Percentiles rank a stretch among this genome's conserved stretches.
Evolutionary conservation across 805 yeast genomes (phyloP).

Genomic region (Candida qinlingensis): DNA sequence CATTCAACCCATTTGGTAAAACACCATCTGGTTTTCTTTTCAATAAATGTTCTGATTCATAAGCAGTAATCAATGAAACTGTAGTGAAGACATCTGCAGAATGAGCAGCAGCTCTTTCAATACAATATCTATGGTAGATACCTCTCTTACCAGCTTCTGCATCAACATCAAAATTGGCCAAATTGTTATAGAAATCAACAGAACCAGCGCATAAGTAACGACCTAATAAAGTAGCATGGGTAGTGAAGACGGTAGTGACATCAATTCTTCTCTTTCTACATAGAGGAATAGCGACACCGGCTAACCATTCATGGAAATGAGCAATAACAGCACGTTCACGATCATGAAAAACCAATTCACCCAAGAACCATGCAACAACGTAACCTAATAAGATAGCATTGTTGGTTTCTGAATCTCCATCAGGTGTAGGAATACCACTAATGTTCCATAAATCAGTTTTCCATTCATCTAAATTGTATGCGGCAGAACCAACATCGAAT

Average conservation of each 20-base stretch:
- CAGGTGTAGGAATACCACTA: constrained; percentile 92
- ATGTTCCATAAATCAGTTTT: constrained; percentile 86
- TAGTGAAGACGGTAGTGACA: constrained; percentile 91
- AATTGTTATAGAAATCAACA: constrained; percentile 90
- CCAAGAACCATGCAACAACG: constrained; percentile 93
- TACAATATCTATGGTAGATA: constrained; percentile 93
- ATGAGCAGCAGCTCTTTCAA: constrained; percentile 95
- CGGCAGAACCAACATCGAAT: constrained; percentile 79
- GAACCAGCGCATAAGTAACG: constrained; percentile 95
- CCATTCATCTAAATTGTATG: constrained; percentile 80
- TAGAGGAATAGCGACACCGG: constrained; percentile 91
- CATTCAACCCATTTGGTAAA: constrained; percentile 93
- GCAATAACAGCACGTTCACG: constrained; percentile 83
- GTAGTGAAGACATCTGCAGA: constrained; percentile 96
- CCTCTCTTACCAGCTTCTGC: constrained; percentile 98
- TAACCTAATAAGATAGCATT: constrained; percentile 92
- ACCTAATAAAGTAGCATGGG: constrained; percentile 94
- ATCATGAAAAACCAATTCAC: constrained; percentile 85
- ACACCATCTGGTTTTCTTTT: constrained; percentile 98
- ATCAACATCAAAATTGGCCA: constrained; percentile 87
- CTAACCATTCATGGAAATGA: constrained; percentile 97
- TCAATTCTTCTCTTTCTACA: constrained; percentile 90
- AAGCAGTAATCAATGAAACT: constrained; percentile 96
- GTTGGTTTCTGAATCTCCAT: constrained; percentile 79
- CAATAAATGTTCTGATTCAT: constrained; percentile 85